Evolutionary conservation across 2,329 filamentous ascomycete species (phyloP).

Genomic region (Conoideocrella luteorostrata): DNA sequence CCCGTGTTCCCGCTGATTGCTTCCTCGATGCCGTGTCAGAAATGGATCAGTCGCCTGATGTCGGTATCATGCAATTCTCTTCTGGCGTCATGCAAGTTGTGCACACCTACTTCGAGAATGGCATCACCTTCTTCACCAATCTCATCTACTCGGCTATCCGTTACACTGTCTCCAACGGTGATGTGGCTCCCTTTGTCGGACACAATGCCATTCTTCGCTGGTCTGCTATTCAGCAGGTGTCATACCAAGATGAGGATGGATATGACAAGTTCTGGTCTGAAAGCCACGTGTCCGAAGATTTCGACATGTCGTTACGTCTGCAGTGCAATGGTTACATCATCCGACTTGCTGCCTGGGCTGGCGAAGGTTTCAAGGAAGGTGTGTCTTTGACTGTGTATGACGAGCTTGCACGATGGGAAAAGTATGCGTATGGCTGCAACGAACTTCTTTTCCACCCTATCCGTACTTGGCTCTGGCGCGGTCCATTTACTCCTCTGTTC

Average conservation of each 20-base stretch:
- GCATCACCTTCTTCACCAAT: slow-evolving; percentile 66
- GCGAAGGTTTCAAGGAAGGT: slow-evolving; percentile 75
- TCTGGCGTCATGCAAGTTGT: slow-evolving; percentile 76
- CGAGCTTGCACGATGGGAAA: slow-evolving; percentile 79
- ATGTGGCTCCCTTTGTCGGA: slow-evolving; percentile 74
- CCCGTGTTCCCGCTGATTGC: slow-evolving; percentile 70
- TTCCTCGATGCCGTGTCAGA: slow-evolving; percentile 73
- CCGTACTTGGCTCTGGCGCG: slow-evolving; percentile 63
- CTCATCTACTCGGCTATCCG: slow-evolving; percentile 71
- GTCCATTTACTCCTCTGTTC: slow-evolving; percentile 76
- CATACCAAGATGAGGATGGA: slow-evolving; percentile 62
- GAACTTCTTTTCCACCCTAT: slow-evolving; percentile 77
- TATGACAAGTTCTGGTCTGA: slow-evolving; percentile 81
- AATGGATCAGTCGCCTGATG: slow-evolving; percentile 73
- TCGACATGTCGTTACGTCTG: slow-evolving; percentile 73
- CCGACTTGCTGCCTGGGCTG: slow-evolving; percentile 65
- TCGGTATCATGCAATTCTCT: slow-evolving; percentile 72
- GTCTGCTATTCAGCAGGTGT: slow-evolving; percentile 68
- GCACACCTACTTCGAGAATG: slow-evolving; percentile 65
- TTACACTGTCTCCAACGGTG: slow-evolving; percentile 70
- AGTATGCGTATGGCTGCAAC: slow-evolving; percentile 79
- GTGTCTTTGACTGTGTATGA: slow-evolving; percentile 81
- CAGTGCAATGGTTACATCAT: slow-evolving; percentile 68
- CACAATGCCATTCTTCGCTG: slow-evolving; percentile 73
- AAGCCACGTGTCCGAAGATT: slow-evolving; percentile 73